Base-by-base conservation (phyloP, 192 early-diverging fungal species). In the Podila clonocystis region DNA sequence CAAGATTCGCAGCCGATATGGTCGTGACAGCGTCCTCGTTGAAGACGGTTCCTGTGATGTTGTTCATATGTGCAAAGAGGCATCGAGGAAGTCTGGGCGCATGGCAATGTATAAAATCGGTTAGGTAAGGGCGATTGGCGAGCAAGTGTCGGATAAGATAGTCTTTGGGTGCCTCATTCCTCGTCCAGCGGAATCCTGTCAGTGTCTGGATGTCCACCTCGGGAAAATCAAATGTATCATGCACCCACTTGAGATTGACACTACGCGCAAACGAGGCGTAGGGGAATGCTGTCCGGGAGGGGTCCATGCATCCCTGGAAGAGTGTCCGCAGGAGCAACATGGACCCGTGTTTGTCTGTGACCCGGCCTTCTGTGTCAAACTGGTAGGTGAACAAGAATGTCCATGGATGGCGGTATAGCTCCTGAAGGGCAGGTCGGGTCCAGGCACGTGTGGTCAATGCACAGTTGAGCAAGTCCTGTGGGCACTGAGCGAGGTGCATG, bases 381-480 rank as follows among this genome's bases (percentile, higher is more conserved):
- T 80, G 77, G 62, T 73, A 80, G 19, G 36, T 68, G 45, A 73
- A 80, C 4, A 80, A 62, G 48, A 73, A 80, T 4, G 52, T 58
- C 77, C 77, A 80, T 28, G 77, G 77, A 29, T 80, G 77, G 20
- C 77, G 77, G 26, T 80, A 80, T 28, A 80, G 71, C 12, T 80
- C 77, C 58, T 80, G 70, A 22, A 80, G 66, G 9, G 77, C 77
- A 2, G 70, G 55, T 38, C 41, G 70, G 28, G 71, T 50, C 77
- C 77, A 80, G 17, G 50, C 52, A 4, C 77, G 70, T 2, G 65
- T 68, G 9, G 70, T 68, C 9, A 80, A 65, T 15, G 77, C 77
- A 38, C 77, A 80, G 58, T 34, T 68, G 3, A 80, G 62, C 13
- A 80, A 65, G 62, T 73, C 77, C 58, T 73, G 70, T 0, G 77